Conservation (phyloP, 495 filamentous ascomycete genomes). For the Cercophora sp. region DNA sequence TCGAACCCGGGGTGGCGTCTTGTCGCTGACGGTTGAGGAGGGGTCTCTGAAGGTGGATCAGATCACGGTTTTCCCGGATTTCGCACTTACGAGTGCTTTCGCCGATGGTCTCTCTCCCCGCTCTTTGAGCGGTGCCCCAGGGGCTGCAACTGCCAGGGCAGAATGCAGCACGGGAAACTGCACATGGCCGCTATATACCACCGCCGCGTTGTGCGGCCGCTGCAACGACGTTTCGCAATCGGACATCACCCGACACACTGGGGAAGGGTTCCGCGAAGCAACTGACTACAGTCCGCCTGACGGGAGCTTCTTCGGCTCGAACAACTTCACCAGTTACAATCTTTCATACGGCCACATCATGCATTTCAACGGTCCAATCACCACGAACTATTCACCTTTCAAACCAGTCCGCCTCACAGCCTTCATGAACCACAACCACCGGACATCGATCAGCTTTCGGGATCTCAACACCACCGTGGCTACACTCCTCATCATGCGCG, state of each 20-base stretch:
- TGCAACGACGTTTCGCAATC: background rate
- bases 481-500: background rate
- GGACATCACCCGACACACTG: background rate
- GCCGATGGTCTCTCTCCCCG: slow-evolving; percentile 1
- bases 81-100: background rate
- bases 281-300: background rate
- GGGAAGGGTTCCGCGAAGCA: background rate
- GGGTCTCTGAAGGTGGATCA: no score
- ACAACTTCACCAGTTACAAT: background rate
- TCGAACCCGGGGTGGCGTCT: background rate
- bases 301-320: background rate
- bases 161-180: slow-evolving; percentile 1
- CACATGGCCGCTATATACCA: background rate
- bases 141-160: background rate
- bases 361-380: background rate
- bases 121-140: no score
- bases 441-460: background rate
- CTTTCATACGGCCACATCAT: slow-evolving; percentile 2
- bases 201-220: slow-evolving; percentile 1
- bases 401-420: background rate
- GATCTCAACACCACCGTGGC: slow-evolving; percentile 3
- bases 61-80: background rate
- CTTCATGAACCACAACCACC: background rate
- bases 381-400: no score
- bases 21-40: background rate